A percentile compares a stretch with the other conserved stretches of the same genome.
Conservation (phyloP, 805 yeast species). For the Yarrowia sp. region DNA sequence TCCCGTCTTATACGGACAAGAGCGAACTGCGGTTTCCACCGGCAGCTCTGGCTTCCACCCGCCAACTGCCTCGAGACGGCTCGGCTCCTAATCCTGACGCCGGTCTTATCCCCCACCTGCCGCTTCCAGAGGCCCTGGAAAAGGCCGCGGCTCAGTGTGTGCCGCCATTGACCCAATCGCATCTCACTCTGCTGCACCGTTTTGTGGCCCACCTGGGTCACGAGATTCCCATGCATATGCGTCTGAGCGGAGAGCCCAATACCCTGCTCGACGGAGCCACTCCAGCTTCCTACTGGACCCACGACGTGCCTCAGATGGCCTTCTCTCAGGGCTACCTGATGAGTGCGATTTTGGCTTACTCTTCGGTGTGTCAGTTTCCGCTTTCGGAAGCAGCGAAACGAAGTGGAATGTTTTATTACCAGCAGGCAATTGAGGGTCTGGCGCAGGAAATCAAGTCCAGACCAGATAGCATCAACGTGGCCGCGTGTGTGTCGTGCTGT, state of each 20-base stretch:
- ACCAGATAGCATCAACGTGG: slow-evolving; percentile 17
- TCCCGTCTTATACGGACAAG: neutral
- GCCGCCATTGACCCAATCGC: slow-evolving; percentile 17
- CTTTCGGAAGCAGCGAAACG: slow-evolving; percentile 25
- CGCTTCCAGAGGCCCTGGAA: slow-evolving; percentile 11
- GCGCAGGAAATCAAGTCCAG: slow-evolving; percentile 21
- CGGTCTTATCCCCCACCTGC: neutral
- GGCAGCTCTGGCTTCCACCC: slow-evolving; percentile 14
- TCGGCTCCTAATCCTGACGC: neutral
- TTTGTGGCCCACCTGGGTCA: slow-evolving; percentile 37
- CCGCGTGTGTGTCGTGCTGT: slow-evolving; percentile 33
- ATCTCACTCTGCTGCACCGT: slow-evolving; percentile 26
- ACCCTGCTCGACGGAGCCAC: slow-evolving; percentile 2
- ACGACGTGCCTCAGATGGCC: slow-evolving; percentile 30
- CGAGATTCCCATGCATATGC: slow-evolving; percentile 34
- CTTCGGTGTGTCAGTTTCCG: slow-evolving; percentile 30
- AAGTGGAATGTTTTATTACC: slow-evolving; percentile 31
- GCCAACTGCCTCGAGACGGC: neutral
- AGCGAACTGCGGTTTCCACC: slow-evolving; percentile 9
- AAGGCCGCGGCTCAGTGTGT: slow-evolving; percentile 3
- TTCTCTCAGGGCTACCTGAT: slow-evolving; percentile 17
- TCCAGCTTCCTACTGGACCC: slow-evolving; percentile 27
- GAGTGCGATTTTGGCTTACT: slow-evolving; percentile 29
- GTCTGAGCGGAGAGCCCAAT: slow-evolving; percentile 15
- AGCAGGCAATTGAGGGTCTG: slow-evolving; percentile 24